Evolutionary conservation across 805 yeast species (phyloP).

Genomic region (Starmerella bombicola): DNA sequence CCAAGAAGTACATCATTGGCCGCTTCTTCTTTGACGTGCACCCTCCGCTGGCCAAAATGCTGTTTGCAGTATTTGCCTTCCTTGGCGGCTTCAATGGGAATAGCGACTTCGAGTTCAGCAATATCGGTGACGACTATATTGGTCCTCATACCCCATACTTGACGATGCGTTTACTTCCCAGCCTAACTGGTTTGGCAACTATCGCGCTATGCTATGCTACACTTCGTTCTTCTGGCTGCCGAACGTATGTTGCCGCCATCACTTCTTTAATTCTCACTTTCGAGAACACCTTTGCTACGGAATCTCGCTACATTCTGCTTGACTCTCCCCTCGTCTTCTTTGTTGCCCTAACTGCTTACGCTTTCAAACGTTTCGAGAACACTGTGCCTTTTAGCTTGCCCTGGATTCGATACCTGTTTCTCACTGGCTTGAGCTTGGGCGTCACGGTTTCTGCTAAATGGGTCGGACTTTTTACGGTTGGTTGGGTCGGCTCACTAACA

Average conservation of each 20-base stretch:
- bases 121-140: conserved; percentile 37
- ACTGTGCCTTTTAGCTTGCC: conserved; percentile 34
- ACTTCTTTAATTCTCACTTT: conserved; percentile 42
- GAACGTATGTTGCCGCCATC: conserved; percentile 38
- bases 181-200: conserved; percentile 41
- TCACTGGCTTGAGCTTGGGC: conserved; percentile 42
- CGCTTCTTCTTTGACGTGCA: conserved; percentile 57
- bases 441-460: conserved; percentile 50
- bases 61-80: conserved; percentile 43
- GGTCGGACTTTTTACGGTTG: conserved; percentile 55
- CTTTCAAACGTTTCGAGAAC: conserved; percentile 39
- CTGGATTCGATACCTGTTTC: conserved; percentile 44
- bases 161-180: conserved; percentile 46
- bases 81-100: conserved; percentile 42
- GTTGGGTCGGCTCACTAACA: conserved; percentile 47
- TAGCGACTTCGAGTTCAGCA: conserved; percentile 32
- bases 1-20: conserved; percentile 59
- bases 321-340: conserved; percentile 36
- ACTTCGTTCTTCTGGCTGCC: conserved; percentile 43
- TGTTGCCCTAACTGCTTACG: conserved; percentile 38
- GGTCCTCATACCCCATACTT: conserved; percentile 38
- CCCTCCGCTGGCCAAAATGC: conserved; percentile 56
- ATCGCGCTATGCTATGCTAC: conserved; percentile 44
- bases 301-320: conserved; percentile 42
- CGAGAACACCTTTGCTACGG: conserved; percentile 55